phyloP scores from a whole-genome alignment of 2,329 filamentous ascomycete genomes.

The Trichoderma sp. region DNA sequence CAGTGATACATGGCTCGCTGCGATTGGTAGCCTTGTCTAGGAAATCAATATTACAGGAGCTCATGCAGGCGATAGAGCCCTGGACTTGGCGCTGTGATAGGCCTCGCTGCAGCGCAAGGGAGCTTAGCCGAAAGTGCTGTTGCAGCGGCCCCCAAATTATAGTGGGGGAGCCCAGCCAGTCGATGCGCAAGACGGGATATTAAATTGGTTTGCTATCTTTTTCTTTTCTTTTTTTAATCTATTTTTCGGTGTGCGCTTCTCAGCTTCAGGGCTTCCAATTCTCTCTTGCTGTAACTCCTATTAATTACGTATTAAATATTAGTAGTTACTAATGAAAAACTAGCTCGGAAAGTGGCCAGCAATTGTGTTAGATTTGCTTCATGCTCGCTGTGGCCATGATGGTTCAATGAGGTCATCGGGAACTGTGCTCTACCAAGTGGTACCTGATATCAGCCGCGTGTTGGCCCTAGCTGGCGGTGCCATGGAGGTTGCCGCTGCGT shows the following conservation, averaged over 20 bases:
- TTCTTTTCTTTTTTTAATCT: background rate
- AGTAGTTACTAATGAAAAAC: background rate
- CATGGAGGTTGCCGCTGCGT: background rate
- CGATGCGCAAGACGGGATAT: background rate
- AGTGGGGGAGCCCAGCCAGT: background rate
- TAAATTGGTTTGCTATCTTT: background rate
- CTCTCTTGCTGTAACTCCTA: background rate
- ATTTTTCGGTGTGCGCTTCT: background rate
- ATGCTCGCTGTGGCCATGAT: background rate
- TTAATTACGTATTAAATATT: background rate
- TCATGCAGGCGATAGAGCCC: conserved; percentile 8
- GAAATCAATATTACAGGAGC: background rate
- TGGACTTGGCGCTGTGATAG: background rate
- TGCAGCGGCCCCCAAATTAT: conserved; percentile 1
- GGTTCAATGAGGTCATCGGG: conserved; percentile 4
- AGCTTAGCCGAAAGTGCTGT: background rate
- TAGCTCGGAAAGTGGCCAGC: background rate
- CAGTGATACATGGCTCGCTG: background rate
- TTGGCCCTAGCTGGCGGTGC: background rate
- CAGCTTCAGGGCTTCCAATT: background rate
- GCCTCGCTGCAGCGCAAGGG: background rate
- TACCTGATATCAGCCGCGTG: background rate
- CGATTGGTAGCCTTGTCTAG: conserved; percentile 17
- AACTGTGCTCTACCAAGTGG: background rate
- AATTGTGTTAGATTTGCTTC: background rate